phyloP scores from a whole-genome alignment of 164 flowering plant genomes.

The Vitis cinerea region DNA sequence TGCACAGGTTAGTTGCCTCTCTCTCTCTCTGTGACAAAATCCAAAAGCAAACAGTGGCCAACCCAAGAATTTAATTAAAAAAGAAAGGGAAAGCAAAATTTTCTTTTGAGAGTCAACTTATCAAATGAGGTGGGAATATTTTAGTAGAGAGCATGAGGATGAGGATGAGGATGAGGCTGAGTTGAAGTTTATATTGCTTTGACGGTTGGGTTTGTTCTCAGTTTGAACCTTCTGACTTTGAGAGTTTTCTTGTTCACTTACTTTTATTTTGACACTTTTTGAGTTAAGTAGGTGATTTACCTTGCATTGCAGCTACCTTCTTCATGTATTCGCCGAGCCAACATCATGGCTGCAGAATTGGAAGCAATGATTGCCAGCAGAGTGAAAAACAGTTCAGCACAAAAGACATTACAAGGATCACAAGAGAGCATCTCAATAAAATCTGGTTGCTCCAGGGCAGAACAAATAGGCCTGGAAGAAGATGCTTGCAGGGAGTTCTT shows the following conservation, averaged over 20 bases:
- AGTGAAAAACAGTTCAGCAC: conserved; percentile 14
- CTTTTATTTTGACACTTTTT: background rate
- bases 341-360: conserved; percentile 65
- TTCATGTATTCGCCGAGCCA: conserved; percentile 64
- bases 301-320: conserved; percentile 57
- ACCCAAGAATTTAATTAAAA: background rate
- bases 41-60: background rate
- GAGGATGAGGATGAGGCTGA: background rate
- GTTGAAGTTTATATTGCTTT: conserved; percentile 1
- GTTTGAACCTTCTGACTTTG: background rate
- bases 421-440: background rate
- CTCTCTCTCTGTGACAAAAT: background rate
- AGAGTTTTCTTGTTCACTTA: background rate
- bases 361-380: conserved; percentile 52
- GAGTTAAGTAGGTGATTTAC: background rate
- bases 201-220: background rate
- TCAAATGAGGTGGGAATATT: background rate
- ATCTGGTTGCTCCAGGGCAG: conserved; percentile 5
- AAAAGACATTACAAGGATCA: conserved; percentile 5
- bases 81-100: no score
- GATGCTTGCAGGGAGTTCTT: conserved; percentile 40
- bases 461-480: conserved; percentile 6
- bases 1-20: conserved; percentile 71
- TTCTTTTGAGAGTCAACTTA: background rate
- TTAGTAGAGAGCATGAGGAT: background rate